phyloP scores from a whole-genome alignment of 1,139 yeast genomes.

The Hansenula anomala region DNA sequence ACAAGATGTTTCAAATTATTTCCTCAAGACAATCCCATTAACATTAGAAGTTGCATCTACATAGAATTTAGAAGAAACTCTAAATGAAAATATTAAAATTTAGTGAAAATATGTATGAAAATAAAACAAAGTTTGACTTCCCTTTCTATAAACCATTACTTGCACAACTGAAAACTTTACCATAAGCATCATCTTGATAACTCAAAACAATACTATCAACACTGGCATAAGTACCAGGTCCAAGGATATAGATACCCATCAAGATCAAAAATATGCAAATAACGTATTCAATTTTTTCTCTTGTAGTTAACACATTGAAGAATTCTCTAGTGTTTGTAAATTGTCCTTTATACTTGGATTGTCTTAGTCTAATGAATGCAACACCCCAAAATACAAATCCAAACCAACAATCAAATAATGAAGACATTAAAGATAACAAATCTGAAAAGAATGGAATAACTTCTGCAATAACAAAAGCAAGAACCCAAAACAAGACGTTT shows the following conservation, averaged over 20 bases:
- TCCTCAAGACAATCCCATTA: background rate
- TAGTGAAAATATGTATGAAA: no score
- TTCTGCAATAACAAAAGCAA: conserved; percentile 55
- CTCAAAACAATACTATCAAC: conserved; percentile 47
- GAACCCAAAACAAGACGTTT: conserved; percentile 41
- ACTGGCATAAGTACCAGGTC: conserved; percentile 56
- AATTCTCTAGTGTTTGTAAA: conserved; percentile 25
- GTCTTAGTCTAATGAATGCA: conserved; percentile 44
- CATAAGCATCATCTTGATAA: conserved; percentile 42
- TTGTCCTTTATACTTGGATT: conserved; percentile 23
- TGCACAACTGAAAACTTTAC: conserved; percentile 47
- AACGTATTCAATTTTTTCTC: conserved; percentile 32
- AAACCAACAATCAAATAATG: conserved; percentile 61
- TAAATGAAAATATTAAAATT: no score
- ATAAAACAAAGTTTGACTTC: no score
- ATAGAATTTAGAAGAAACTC: no score
- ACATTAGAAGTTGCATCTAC: background rate
- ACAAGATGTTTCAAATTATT: background rate
- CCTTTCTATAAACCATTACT: conserved; percentile 35
- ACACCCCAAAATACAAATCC: conserved; percentile 66
- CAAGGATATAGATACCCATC: conserved; percentile 49
- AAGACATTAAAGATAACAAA: conserved; percentile 54
- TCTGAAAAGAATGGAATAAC: conserved; percentile 62
- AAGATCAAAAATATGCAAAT: conserved; percentile 35
- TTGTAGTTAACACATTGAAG: conserved; percentile 20